These are phyloP conservation scores for Fusarium bulbicola DNA, from an alignment of 2,329 filamentous ascomycete species.

Conservation along the genomic window DNA sequence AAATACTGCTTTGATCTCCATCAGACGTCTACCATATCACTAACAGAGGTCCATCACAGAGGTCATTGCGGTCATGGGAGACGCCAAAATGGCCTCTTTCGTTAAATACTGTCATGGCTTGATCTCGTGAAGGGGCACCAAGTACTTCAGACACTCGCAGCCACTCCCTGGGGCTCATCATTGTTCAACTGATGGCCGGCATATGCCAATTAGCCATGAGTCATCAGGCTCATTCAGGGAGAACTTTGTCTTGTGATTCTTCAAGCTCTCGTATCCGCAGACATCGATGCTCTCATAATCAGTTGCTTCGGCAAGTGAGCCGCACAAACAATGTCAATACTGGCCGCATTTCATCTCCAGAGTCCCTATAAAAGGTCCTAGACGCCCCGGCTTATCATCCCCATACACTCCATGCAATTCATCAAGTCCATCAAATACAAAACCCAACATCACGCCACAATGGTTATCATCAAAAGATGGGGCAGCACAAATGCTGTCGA, in stretches of 20 bases:
- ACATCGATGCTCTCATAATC: too few relatives aligned
- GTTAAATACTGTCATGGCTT: fast-evolving
- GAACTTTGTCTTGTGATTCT: background rate
- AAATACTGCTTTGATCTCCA: too few relatives aligned
- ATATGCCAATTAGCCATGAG: too few relatives aligned
- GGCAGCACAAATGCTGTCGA: background rate
- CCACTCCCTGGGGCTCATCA: background rate
- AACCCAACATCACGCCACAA: background rate
- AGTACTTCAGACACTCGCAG: too few relatives aligned
- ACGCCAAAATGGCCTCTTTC: background rate
- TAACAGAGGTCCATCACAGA: background rate
- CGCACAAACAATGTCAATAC: background rate
- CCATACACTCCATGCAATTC: too few relatives aligned
- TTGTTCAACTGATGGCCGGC: background rate
- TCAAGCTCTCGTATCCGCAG: background rate
- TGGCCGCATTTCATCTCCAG: too few relatives aligned
- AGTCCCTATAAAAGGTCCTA: background rate
- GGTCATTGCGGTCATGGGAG: fast-evolving
- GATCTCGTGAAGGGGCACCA: background rate
- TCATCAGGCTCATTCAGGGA: background rate
- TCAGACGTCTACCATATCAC: background rate
- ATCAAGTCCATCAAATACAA: too few relatives aligned
- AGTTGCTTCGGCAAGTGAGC: background rate
- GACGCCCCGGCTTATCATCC: background rate
- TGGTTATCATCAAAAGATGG: background rate